Evolutionary conservation across 2,329 filamentous ascomycete species (phyloP).

Genomic region (Xylariaceae sp.): DNA sequence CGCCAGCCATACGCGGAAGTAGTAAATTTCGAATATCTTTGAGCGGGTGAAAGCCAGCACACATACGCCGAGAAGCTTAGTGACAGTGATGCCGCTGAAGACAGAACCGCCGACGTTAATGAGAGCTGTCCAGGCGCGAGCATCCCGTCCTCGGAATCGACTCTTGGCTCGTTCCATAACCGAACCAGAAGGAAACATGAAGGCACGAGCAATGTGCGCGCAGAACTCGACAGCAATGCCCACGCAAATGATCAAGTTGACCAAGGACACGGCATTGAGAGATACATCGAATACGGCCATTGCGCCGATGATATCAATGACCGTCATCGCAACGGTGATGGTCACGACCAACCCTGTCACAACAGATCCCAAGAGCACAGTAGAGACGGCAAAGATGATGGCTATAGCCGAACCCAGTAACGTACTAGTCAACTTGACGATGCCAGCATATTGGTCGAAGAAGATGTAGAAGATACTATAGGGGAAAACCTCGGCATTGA

Average conservation of each 20-base stretch:
- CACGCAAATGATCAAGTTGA: constrained; percentile 95
- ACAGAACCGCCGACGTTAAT: constrained; percentile 94
- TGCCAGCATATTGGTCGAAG: constrained; percentile 92
- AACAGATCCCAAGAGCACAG: constrained; percentile 76
- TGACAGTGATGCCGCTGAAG: constrained; percentile 93
- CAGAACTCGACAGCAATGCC: constrained; percentile 97
- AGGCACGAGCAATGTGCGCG: constrained; percentile 91
- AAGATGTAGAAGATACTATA: constrained; percentile 99
- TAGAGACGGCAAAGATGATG: constrained; percentile 78
- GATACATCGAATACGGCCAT: constrained; percentile 89
- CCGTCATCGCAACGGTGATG: constrained; percentile 84
- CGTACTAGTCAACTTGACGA: constrained; percentile 72
- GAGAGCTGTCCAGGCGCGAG: constrained; percentile 85
- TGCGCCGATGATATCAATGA: constrained; percentile 88
- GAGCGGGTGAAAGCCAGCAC: constrained; percentile 92
- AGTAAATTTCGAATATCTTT: constrained; percentile 99
- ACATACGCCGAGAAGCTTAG: constrained; percentile 85
- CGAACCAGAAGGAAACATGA: constrained; percentile 82
- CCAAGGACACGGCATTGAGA: constrained; percentile 89
- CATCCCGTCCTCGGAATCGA: constrained; percentile 75
- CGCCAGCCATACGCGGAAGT: constrained; percentile 94
- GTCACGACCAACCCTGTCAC: constrained; percentile 79
- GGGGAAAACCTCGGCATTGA: constrained; percentile 81
- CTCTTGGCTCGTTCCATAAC: constrained; percentile 78
- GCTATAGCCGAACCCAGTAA: constrained; percentile 78